A percentile compares a stretch with the other conserved stretches of the same genome.
phyloP scores from a whole-genome alignment of 345 rosid genomes.

The Pistacia integerrima region DNA sequence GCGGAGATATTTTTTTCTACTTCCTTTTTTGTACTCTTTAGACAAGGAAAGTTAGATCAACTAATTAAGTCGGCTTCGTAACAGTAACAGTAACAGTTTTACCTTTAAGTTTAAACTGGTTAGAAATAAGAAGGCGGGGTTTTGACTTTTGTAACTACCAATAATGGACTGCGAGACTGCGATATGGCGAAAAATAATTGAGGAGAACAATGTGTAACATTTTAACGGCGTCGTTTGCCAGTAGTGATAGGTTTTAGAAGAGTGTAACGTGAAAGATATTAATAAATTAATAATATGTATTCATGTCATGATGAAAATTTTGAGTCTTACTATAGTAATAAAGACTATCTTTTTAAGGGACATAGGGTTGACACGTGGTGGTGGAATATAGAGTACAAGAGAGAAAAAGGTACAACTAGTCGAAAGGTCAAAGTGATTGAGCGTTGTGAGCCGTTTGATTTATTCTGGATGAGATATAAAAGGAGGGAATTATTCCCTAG shows the following conservation, averaged over 20 bases:
- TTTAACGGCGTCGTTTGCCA: too few species aligned
- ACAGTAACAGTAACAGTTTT: neutral
- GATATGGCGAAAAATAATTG: too few species aligned
- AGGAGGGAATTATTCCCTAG: conserved; percentile 26
- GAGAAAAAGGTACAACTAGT: neutral
- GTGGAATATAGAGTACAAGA: neutral
- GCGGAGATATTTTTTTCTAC: neutral
- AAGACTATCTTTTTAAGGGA: too few species aligned
- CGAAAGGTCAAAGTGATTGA: conserved; percentile 16
- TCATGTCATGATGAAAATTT: too few species aligned
- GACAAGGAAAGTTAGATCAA: neutral
- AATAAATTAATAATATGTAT: too few species aligned
- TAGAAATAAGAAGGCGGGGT: neutral
- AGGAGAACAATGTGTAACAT: too few species aligned
- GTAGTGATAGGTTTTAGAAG: too few species aligned
- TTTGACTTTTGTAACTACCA: neutral
- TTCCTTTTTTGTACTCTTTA: neutral
- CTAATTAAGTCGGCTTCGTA: neutral
- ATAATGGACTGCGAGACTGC: too few species aligned
- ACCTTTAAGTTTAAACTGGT: neutral
- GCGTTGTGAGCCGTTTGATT: conserved; percentile 30
- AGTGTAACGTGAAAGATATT: too few species aligned
- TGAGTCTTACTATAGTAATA: too few species aligned
- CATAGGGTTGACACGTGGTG: neutral
- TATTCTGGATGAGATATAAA: conserved; percentile 28